Base-by-base conservation (phyloP, 2,329 filamentous ascomycete species). In the Epichloe coenophiala region DNA sequence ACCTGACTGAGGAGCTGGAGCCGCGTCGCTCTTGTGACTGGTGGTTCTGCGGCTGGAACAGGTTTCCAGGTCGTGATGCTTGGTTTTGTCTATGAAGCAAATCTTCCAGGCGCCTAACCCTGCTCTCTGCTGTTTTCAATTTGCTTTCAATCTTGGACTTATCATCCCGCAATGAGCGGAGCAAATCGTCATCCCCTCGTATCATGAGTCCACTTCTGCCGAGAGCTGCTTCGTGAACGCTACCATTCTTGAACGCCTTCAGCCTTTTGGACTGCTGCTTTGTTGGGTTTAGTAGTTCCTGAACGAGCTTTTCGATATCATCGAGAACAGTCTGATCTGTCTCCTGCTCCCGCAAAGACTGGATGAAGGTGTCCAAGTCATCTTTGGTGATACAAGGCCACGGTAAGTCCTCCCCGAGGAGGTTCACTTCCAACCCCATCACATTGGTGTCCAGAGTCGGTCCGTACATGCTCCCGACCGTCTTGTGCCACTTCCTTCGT, bases 201-300 rank as follows among this genome's bases (percentile, higher is more conserved):
- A 95, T 78, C 59, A 95, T 70, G 9, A 96, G 76, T 1, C 88
- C 91, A 56, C 87, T 94, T 60, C 85, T 81, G n/a, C 88, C 88
- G 54, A 96, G 77, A 3, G 80, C 81, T n/a, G 84, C 84, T 63
- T 97, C 93, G 60, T 96, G 89, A 38, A 97, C 78, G 62, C 93
- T 97, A 15, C 93, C 93, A 62, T 94, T 93, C 63, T 96, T 96
- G 72, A 98, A 97, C 5, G 88, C 89, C 64, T 91, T 95, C 6
- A 93, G 80, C 51, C 88, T 81, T 65, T 88, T 90, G 54, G 83
- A 80, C 62, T 95, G 90, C 63, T 93, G 88, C 59, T 85, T 88
- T 0, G 88, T 93, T 3, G 91, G 89, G 51, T 78, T 80, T 62
- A 83, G 83, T 13, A 97, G 74, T 49, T 95, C 89, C 54, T 83